Evolutionary conservation across 2,329 filamentous ascomycete genomes (phyloP), one percentile per base, ranked within the genome.

Genomic region (Laburnicola sp.): DNA sequence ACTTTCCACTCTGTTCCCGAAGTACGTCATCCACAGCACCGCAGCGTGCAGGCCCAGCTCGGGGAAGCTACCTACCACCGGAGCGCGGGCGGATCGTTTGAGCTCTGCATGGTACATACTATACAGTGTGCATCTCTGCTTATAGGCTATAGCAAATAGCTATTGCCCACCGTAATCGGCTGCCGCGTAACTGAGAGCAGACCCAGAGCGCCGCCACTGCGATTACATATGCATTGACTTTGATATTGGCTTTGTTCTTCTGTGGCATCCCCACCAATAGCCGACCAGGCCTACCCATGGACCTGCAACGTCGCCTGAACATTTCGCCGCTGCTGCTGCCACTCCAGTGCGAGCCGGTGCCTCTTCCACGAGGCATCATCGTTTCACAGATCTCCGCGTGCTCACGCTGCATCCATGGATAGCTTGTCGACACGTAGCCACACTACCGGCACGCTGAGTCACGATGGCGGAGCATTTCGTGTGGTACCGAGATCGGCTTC

Each of bases 1-100:
- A 65, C 28, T 48, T 63, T 65, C 61, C 44, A 50, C 54, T 32
- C 44, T 28, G 32, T 9, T 38, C 27, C 36, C 23, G 26, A 21
- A 50, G 22, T 10, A 39, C 16, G 16, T 31, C 30, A 6, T 26
- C 41, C 21, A 16, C 32, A 26, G 30, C 28, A 25, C 35, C 10
- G 35, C 11, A 32, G n/a, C n/a, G 11, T n/a, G n/a, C n/a, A n/a
- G n/a, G n/a, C n/a, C 22, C n/a, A n/a, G 41, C 41, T 44, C 30
- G 30, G 41, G 41, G 30, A 44, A 25, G 41, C 41, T 34, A 26
- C 16, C 16, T n/a, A n/a, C n/a, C n/a, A n/a, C n/a, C n/a, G n/a
- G n/a, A n/a, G n/a, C n/a, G n/a, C n/a, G n/a, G n/a, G n/a, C n/a
- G n/a, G n/a, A n/a, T n/a, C n/a, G n/a, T n/a, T n/a, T n/a, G n/a